Evolutionary conservation across 129 eudicot genomes (phyloP).

Genomic region (Artemisia annua): DNA sequence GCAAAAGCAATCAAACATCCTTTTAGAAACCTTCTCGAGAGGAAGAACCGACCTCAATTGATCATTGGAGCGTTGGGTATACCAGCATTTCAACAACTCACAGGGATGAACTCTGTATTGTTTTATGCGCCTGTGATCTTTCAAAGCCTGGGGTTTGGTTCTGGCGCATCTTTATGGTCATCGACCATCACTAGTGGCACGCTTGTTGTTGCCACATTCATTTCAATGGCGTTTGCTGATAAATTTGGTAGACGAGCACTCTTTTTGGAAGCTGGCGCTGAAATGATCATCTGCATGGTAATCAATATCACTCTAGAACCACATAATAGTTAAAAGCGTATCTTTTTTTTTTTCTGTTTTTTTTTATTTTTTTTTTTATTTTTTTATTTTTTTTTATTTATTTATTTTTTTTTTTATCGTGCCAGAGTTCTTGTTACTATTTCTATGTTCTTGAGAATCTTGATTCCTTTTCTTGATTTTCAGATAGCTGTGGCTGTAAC

Average conservation of each 20-base stretch:
- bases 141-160: conserved; percentile 82
- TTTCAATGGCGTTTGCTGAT: conserved; percentile 86
- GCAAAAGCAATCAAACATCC: conserved; percentile 83
- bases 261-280: conserved; percentile 81
- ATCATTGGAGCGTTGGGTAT: conserved; percentile 74
- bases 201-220: conserved; percentile 68
- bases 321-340: neutral
- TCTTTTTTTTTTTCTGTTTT: neutral
- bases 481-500: conserved; percentile 73
- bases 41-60: conserved; percentile 77
- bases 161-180: conserved; percentile 65
- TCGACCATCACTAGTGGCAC: conserved; percentile 76
- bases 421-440: neutral
- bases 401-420: too few relatives aligned
- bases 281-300: conserved; percentile 81
- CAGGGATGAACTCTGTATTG: conserved; percentile 78
- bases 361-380: neutral
- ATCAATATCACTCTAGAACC: neutral
- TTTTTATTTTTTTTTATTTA: neutral
- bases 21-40: conserved; percentile 63
- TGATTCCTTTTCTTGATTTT: conserved; percentile 18
- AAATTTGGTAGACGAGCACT: conserved; percentile 80
- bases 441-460: neutral
- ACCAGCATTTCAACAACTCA: conserved; percentile 93
- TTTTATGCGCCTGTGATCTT: conserved; percentile 94